Evolutionary conservation across 441 rosid genomes (phyloP).

Genomic region (Erodium trifolium): DNA sequence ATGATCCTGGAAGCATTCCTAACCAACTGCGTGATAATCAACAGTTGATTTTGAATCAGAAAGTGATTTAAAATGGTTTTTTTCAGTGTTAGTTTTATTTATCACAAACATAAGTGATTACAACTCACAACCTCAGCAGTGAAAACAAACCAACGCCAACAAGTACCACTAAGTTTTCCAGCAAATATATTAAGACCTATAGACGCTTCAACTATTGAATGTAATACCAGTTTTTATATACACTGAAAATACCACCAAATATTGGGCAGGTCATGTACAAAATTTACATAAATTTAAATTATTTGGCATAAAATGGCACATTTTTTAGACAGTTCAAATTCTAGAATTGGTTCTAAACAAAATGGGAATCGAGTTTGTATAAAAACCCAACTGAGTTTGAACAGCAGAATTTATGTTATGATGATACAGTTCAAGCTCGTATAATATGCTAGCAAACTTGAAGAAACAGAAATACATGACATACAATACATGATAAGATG

Average conservation of each 20-base stretch:
- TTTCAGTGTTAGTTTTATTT: not conserved
- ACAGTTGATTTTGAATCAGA: conserved; percentile 15
- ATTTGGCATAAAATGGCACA: not conserved
- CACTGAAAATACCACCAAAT: not conserved
- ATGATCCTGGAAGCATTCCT: conserved; percentile 97
- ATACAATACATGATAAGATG: too few relatives aligned
- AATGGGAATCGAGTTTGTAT: not conserved
- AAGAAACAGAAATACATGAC: not conserved
- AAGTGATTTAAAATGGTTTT: not conserved
- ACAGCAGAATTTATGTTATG: not conserved
- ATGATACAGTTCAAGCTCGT: not conserved
- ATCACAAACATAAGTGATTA: not conserved
- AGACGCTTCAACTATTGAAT: not conserved
- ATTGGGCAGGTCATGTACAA: not conserved
- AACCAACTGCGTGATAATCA: conserved; percentile 61
- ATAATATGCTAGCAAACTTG: not conserved
- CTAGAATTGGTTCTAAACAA: not conserved
- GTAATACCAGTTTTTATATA: not conserved
- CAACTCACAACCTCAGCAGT: not conserved
- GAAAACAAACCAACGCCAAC: not conserved
- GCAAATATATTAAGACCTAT: not conserved
- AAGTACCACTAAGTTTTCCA: not conserved
- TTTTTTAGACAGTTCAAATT: not conserved
- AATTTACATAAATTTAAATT: not conserved
- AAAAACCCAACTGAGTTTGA: not conserved